A percentile compares a stretch with the other conserved stretches of the same genome.
phyloP scores from a whole-genome alignment of 2,329 filamentous ascomycete species.

The Hawksworthiomyces lignivorus region DNA sequence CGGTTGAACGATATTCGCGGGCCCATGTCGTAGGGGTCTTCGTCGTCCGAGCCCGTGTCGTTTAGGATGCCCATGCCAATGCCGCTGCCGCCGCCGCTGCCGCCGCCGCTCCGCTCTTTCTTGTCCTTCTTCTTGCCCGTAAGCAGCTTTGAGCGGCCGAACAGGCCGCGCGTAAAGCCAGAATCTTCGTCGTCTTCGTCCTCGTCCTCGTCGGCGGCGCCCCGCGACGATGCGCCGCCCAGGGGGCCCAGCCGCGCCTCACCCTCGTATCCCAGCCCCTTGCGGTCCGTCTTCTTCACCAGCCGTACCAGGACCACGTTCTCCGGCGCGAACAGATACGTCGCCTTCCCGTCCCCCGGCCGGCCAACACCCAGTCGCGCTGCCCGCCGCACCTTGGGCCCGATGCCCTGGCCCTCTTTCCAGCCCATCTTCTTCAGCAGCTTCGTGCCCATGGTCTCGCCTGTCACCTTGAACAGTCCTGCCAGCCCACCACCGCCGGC shows the following conservation, averaged over 20 bases:
- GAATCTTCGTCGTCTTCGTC: conserved; percentile 33
- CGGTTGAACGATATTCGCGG: conserved; percentile 84
- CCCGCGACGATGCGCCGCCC: conserved; percentile 16
- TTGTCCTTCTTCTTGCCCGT: conserved; percentile 44
- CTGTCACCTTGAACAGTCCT: conserved; percentile 62
- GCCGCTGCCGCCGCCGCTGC: conserved; percentile 42
- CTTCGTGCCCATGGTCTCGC: conserved; percentile 81
- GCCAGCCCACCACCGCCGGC: conserved; percentile 38
- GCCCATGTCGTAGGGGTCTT: conserved; percentile 88
- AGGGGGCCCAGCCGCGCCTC: conserved; percentile 44
- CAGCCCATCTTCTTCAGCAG: conserved; percentile 90
- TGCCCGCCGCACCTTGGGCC: conserved; percentile 70
- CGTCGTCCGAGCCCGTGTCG: conserved; percentile 89
- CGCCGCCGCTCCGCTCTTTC: conserved; percentile 25
- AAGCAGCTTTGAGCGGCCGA: conserved; percentile 17
- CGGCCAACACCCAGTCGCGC: conserved; percentile 56
- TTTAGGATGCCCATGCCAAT: conserved; percentile 87
- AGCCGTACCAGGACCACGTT: conserved; percentile 64
- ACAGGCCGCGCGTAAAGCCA: conserved; percentile 13
- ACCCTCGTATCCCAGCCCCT: conserved; percentile 61
- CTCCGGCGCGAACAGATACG: conserved; percentile 77
- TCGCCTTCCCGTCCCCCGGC: conserved; percentile 31
- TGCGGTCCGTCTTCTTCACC: conserved; percentile 57
- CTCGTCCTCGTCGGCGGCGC: conserved; percentile 20
- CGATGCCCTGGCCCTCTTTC: conserved; percentile 88